Evolutionary conservation across 2,329 filamentous ascomycete species (phyloP).

Genomic region (Botrytis fragariae): DNA sequence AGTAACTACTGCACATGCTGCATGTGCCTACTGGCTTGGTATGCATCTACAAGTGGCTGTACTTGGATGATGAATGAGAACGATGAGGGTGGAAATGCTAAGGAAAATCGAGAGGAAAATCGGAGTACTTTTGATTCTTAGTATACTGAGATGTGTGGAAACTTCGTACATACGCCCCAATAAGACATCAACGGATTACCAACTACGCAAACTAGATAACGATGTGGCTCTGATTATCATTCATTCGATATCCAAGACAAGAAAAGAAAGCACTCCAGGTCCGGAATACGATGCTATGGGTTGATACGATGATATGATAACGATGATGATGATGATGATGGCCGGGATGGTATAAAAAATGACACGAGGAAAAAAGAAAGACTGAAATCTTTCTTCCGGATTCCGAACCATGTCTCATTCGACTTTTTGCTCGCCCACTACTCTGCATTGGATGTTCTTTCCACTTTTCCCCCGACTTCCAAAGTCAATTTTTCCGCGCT

Average conservation of each 20-base stretch:
- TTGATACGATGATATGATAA: neutral
- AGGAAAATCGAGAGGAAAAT: neutral
- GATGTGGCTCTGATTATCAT: neutral
- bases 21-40: neutral
- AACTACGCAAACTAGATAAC: neutral
- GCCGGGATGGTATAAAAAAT: neutral
- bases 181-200: neutral
- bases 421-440: neutral
- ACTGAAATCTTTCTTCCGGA: neutral
- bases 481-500: neutral
- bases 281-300: neutral
- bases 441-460: neutral
- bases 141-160: neutral
- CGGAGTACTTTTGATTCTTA: neutral
- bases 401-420: conserved; percentile 1
- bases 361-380: neutral
- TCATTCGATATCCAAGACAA: neutral
- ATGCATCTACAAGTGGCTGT: neutral
- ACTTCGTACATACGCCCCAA: neutral
- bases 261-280: neutral
- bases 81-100: neutral
- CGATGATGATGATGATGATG: neutral
- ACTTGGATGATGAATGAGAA: neutral
- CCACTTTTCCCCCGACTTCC: neutral
- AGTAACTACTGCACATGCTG: neutral